Evolutionary conservation across 768 basidiomycete genomes (phyloP).

Genomic region (Amanita fuliginea): DNA sequence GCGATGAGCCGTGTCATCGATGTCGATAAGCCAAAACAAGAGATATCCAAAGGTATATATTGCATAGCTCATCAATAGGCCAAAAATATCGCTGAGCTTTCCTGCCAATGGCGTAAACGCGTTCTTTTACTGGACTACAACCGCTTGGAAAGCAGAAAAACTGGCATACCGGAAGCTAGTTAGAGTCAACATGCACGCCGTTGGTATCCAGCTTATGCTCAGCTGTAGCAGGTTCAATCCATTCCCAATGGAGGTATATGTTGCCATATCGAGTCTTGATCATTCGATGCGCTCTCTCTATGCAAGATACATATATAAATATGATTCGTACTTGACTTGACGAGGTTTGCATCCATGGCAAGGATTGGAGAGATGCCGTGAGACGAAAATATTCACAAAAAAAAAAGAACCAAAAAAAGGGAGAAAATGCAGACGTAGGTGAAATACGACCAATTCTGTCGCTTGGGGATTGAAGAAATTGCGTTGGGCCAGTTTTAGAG

Average conservation of each 20-base stretch:
- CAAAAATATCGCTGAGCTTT: conserved; percentile 58
- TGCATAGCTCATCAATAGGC: conserved; percentile 43
- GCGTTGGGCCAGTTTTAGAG: neutral
- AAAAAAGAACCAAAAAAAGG: no score
- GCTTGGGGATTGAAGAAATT: no score
- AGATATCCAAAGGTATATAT: conserved; percentile 45
- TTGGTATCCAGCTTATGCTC: conserved; percentile 59
- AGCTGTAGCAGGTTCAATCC: conserved; percentile 52
- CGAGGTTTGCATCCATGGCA: conserved; percentile 40
- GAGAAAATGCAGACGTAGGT: neutral
- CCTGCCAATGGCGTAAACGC: conserved; percentile 40
- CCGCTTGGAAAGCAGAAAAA: no score
- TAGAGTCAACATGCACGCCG: conserved; percentile 48
- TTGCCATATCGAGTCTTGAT: no score
- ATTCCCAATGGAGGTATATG: conserved; percentile 44
- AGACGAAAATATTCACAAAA: neutral
- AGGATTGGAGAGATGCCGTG: conserved; percentile 31
- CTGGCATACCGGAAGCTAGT: conserved; percentile 54
- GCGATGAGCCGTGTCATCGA: conserved; percentile 44
- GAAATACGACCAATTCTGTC: neutral
- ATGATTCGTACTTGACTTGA: conserved; percentile 28
- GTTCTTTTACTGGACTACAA: neutral
- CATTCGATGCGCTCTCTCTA: no score
- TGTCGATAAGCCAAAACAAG: conserved; percentile 38
- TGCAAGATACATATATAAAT: no score